Evolutionary conservation across 805 yeast species (phyloP), one percentile per base, ranked within the genome.

Genomic region (Priceomyces medius): DNA sequence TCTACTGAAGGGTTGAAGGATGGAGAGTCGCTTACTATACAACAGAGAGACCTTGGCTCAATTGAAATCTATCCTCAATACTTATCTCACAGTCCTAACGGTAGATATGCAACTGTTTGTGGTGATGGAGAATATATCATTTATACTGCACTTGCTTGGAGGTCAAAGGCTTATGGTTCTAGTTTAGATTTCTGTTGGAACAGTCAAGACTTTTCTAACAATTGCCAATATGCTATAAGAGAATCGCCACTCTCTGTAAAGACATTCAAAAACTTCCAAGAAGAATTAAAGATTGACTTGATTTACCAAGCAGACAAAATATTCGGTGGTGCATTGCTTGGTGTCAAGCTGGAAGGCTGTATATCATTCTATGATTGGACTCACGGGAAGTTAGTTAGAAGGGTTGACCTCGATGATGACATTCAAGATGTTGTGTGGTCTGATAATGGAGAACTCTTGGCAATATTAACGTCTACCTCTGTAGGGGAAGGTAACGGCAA

Each of bases 71-170:
- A 83, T 74, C 98, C 99, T 40, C 85, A 86, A 47, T 77, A 85
- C 45, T 75, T 93, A 56, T 70, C 76, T 37, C 99, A 93, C 65
- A 91, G 98, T 34, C 97, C 98, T 48, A 93, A 93, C 61, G 99
- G 99, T 49, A 81, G 97, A 64, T 93, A 86, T 61, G 97, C 90
- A 29, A 85, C 98, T 20, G 97, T 93, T 37, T 85, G 91, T 35
- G 99, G 99, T 59, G 99, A 93, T 67, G 97, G 97, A 45, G 99
- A 93, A 66, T 91, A 88, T 63, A 88, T 91, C 54, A 84, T 93
- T 41, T 93, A 91, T 68, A 90, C 98, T 2, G 91, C 99, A 1
- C 77, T 93, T 55, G 98, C 98, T 1, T 93, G 99, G 99, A 81
- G 99, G 71, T 89, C 91, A 57, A 93, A 89, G 69, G 76, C 89